Evolutionary conservation across 805 yeast genomes (phyloP), one percentile per base, ranked within the genome.

Genomic region (Lipomyces yamadae): DNA sequence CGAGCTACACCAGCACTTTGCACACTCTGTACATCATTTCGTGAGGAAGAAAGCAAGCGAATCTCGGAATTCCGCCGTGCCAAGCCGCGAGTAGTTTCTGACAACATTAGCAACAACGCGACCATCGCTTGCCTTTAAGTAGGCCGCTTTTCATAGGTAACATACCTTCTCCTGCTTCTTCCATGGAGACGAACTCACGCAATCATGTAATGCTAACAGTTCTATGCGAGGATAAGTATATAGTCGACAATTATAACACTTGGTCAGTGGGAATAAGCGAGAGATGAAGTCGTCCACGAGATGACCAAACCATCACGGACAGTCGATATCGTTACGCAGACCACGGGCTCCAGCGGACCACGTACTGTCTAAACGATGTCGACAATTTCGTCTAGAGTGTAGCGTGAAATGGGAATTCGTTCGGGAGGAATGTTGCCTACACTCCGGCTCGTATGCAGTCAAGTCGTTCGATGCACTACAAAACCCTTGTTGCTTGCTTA

Each of bases 161-260:
- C 58, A 33, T 56, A 56, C 58, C 58, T 24, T 32, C 42, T 56
- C 24, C 42, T 11, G 58, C 6, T 7, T 56, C 58, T 42, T 56
- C 58, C 58, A 56, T 56, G 24, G 34, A 56, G 34, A 53, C 29
- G 34, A 53, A 7, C 4, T 30, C 33, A 18, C 56, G 33, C 56
- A 50, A 15, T 5, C 30, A n/a, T 53, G n/a, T 8, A 13, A 18
- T n/a, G 24, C 29, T 42, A 8, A 42, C 24, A 42, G 48, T 42
- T 15, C 48, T 42, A 5, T 13, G 48, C 48, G n/a, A n/a, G n/a
- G 8, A n/a, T 15, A 42, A 24, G 18, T 42, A 42, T 15, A 24
- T 15, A 42, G 48, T 42, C 48, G 18, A n/a, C n/a, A 42, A 42
- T 42, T 42, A 42, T 42, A n/a, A 15, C 39, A 35, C 48, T n/a